phyloP scores from a whole-genome alignment of 257 asterid genomes.

The Solanum megistacrolobum region DNA sequence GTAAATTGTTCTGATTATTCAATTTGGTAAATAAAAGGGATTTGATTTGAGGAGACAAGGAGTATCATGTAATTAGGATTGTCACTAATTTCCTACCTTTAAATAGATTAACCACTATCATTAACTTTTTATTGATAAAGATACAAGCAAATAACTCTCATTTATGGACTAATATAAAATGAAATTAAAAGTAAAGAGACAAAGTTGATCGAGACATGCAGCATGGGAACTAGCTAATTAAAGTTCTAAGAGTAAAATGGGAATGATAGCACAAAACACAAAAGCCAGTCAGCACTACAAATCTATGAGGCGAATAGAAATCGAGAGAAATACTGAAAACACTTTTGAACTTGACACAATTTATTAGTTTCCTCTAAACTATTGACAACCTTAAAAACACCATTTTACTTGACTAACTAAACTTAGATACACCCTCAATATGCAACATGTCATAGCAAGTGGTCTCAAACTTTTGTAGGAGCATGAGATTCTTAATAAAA shows the following conservation, averaged over 20 bases:
- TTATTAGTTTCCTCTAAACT: too few relatives aligned
- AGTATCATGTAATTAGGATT: background rate
- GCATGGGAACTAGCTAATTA: background rate
- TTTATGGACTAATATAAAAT: background rate
- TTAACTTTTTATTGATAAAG: background rate
- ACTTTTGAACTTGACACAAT: too few relatives aligned
- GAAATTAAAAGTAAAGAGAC: background rate
- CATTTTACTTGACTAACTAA: rapidly evolving
- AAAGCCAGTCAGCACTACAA: background rate
- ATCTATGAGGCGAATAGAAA: background rate
- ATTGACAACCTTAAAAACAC: too few relatives aligned
- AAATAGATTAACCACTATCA: background rate
- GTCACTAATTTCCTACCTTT: background rate
- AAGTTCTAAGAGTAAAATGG: background rate
- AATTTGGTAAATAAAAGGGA: background rate
- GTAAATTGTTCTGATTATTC: too few relatives aligned
- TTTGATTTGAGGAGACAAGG: background rate
- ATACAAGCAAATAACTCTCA: background rate
- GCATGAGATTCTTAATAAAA: too few relatives aligned
- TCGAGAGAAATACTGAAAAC: background rate
- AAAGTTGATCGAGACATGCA: background rate
- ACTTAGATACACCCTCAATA: too few relatives aligned
- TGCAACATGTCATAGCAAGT: too few relatives aligned
- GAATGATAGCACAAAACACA: background rate
- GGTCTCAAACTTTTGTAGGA: too few relatives aligned